Evolutionary conservation across 23 red algal species (phyloP).

Genomic region (Gracilaria domingensis): DNA sequence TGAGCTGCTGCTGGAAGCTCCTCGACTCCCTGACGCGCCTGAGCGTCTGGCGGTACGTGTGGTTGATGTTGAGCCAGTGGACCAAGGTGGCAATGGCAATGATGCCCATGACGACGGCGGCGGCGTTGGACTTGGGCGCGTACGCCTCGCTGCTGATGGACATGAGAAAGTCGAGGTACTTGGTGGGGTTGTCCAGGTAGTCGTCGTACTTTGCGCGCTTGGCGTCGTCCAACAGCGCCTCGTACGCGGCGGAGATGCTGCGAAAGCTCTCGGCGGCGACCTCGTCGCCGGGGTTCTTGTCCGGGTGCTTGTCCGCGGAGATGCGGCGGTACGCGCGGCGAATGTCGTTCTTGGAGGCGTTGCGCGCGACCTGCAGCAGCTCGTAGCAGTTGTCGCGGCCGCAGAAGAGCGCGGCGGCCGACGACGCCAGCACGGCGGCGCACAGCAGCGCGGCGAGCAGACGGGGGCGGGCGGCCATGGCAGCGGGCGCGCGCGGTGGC

Average conservation of each 20-base stretch:
- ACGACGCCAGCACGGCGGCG: neutral
- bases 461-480: neutral
- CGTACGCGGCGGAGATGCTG: conserved; percentile 84
- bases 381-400: conserved; percentile 86
- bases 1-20: conserved; percentile 62
- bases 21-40: conserved; percentile 40
- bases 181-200: conserved; percentile 80
- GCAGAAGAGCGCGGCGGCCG: conserved; percentile 68
- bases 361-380: conserved; percentile 67
- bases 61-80: conserved; percentile 80
- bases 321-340: conserved; percentile 84
- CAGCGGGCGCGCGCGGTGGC: neutral
- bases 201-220: conserved; percentile 79
- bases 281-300: conserved; percentile 77
- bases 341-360: conserved; percentile 74
- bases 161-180: conserved; percentile 68
- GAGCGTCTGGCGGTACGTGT: conserved; percentile 38
- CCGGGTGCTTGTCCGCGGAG: conserved; percentile 81
- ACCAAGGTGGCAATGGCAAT: conserved; percentile 56
- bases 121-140: conserved; percentile 72
- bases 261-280: conserved; percentile 76
- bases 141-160: conserved; percentile 54
- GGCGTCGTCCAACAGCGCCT: conserved; percentile 65
- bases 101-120: conserved; percentile 53
- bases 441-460: neutral